These are phyloP conservation scores for Leccinum rimulosum DNA, from an alignment of 768 basidiomycete species.

Conservation along the genomic window DNA sequence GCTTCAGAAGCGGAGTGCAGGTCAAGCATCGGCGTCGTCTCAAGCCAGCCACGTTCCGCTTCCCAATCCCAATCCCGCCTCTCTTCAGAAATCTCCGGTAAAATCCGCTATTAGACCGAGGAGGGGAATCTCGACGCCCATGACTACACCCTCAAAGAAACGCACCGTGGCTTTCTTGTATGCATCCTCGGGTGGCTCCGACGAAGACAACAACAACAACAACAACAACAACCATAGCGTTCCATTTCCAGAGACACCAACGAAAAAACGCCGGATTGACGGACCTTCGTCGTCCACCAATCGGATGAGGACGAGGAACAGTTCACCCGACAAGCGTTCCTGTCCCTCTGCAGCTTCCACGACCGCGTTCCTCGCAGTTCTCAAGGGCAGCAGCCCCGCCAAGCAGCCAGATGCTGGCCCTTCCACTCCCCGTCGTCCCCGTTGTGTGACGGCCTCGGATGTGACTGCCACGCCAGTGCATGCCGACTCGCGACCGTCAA, in stretches of 20 bases:
- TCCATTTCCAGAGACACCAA: conserved; percentile 40
- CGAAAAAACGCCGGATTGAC: conserved; percentile 39
- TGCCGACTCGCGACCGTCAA: conserved; percentile 25
- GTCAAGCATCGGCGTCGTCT: background rate
- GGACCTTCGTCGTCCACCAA: conserved; percentile 3
- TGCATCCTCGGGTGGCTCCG: conserved; percentile 5
- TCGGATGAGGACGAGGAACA: conserved; percentile 12
- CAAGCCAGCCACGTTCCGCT: background rate
- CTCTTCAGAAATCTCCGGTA: conserved; percentile 19
- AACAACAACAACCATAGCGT: background rate
- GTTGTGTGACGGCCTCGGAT: background rate
- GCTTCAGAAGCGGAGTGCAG: conserved; percentile 1
- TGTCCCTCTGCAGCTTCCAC: background rate
- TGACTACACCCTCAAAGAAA: conserved; percentile 31
- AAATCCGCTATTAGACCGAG: conserved; percentile 20
- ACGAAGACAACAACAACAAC: background rate
- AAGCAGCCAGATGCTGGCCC: conserved; percentile 13
- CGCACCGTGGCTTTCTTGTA: conserved; percentile 23
- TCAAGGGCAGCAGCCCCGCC: conserved; percentile 8
- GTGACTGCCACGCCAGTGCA: conserved; percentile 7
- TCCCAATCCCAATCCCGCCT: conserved; percentile 1
- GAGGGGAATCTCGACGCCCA: background rate
- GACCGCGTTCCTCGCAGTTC: conserved; percentile 19
- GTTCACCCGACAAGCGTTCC: conserved; percentile 11
- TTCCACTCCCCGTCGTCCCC: conserved; percentile 25